Base-by-base conservation (phyloP, 139 green algal species). In the Chlamydomonas asymmetrica region DNA sequence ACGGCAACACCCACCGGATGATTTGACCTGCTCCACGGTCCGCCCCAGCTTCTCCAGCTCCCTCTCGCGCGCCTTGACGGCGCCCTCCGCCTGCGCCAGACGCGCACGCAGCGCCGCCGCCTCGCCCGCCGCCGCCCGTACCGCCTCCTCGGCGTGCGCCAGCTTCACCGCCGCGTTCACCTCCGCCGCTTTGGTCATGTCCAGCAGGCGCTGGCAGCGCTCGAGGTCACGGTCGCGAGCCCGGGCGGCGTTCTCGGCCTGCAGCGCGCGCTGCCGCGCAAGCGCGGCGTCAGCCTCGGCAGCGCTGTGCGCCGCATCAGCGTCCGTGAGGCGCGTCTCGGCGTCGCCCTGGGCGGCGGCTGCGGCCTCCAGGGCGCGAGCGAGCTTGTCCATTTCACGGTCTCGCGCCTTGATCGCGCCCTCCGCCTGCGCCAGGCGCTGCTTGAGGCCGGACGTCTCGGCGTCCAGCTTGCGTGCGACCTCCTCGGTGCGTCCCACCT, bases 141-240 rank as follows among this genome's bases (percentile, higher is more conserved):
- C 66, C 20, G 74, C 65, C 27, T 52, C 66, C 25, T 43, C 41
- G 1, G 50, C 41, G 32, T 73, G 66, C 9, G 57, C 65, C 29
- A 68, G 43, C 5, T 56, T 54, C 4, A 50, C 50, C 8, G 20
- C 40, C 4, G 40, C 32, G 29, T 75, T 57, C 10, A 66, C 75
- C 48, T 83, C 78, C 25, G 71, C 48, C 22, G 71, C 78, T 20
- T 38, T 34, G 40, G 78, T 72, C 5, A 50, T 57, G 1, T 80
- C 71, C 39, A 71, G 37, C 22, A 54, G n/a, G n/a, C 63, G n/a
- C 34, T 56, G 48, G 22, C 63, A 5, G n/a, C 74, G 37, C 63
- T 81, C 80, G 63, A 76, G 45, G 63, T 85, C 80, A 37, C 74
- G 71, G 23, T 74, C 73, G 49, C 70, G 78, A 37, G 66, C 40